Base-by-base conservation (phyloP, 2,329 filamentous ascomycete genomes). In the Myotisia sp. region DNA sequence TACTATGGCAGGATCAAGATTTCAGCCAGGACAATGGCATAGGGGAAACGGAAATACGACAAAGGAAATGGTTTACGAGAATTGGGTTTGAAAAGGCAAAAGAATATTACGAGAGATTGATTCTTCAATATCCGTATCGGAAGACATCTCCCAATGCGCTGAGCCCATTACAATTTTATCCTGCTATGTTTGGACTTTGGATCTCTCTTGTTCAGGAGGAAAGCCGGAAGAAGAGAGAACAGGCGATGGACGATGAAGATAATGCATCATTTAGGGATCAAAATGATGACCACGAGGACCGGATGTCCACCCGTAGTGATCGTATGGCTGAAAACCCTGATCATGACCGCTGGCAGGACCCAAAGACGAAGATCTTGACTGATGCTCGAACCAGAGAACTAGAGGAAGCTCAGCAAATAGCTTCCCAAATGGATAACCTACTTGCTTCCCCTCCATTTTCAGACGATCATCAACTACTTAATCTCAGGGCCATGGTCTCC, bases 171-270 rank as follows among this genome's bases (percentile, higher is more conserved):
- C 75, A 83, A 40, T 92, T 94, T 52, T 86, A 84, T 59, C 76
- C 81, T 9, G 79, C 79, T 9, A 70, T 92, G 60, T 76, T 87
- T 45, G 75, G 75, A 31, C 70, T 84, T 29, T 87, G 90, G 71
- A 70, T 93, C 33, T 86, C 83, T 52, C 73, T 79, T 41, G 64
- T 76, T 1, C 71, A 81, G 48, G 64, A 71, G 29, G 74, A 74
- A 60, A 69, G 69, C 48, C 59, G 54, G 36, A 49, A 51, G 33
- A 66, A 56, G 7, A 48, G 69, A 23, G 52, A 60, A 35, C 52
- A 48, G 7, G 44, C 67, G 7, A 44, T 53, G 33, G 26, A 51
- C 22, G 12, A 24, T 24, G 31, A 26, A 4, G 7, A 10, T 6
- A 17, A n/a, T 13, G 7, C 8, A 7, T 14, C 8, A n/a, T 37